Conservation (phyloP, 257 asterid species). For the Solanum bukasovii region DNA sequence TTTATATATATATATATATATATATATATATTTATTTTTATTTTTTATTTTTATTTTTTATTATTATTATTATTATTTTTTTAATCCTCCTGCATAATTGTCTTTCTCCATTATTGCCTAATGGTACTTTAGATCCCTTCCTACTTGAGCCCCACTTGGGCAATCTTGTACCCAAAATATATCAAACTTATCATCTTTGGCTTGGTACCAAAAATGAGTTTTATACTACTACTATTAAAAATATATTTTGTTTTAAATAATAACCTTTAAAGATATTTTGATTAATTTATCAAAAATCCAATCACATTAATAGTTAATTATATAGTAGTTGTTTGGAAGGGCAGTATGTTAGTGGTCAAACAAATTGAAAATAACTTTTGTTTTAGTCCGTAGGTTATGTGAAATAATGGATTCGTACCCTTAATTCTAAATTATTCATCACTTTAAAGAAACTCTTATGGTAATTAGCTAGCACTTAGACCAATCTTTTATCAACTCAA, state of each 20-base stretch:
- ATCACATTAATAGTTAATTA: not conserved
- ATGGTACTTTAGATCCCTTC: not conserved
- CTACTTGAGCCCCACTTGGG: not conserved
- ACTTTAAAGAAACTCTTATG: not conserved
- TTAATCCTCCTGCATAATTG: not conserved
- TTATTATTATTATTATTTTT: too few species aligned
- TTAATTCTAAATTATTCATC: not conserved
- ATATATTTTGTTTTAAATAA: not conserved
- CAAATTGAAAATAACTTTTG: not conserved
- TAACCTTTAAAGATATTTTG: not conserved
- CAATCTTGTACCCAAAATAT: not conserved
- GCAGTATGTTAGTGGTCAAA: not conserved
- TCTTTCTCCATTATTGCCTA: not conserved
- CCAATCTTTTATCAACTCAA: not conserved
- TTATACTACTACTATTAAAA: not conserved
- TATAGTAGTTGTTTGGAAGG: not conserved
- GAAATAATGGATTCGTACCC: not conserved
- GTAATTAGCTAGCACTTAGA: not conserved
- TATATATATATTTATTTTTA: too few species aligned
- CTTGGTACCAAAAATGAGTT: not conserved
- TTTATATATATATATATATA: too few species aligned
- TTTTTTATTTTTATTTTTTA: too few species aligned
- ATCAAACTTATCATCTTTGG: not conserved
- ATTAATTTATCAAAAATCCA: not conserved
- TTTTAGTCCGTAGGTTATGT: not conserved